Conservation (phyloP, 2,329 filamentous ascomycete species). For the Teratosphaeria epicoccoides region DNA sequence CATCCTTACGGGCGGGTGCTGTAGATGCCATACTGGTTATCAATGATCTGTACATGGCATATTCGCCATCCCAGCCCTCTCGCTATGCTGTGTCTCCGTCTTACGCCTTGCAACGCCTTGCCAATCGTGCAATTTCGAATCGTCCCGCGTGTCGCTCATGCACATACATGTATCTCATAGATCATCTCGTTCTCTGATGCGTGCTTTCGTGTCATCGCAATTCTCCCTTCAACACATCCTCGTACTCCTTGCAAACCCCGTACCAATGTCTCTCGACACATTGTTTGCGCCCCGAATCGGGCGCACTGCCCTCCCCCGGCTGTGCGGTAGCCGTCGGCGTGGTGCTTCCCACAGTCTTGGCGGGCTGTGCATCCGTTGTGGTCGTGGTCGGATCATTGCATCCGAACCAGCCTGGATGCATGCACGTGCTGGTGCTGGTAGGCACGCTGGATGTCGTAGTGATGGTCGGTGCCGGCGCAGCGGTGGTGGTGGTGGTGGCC, state of each 20-base stretch:
- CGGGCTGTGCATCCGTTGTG: slow-evolving; percentile 15
- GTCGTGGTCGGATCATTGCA: slow-evolving; percentile 47
- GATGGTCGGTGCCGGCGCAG: slow-evolving; percentile 1
- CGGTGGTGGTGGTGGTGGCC: slow-evolving; percentile 28
- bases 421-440: slow-evolving; percentile 39
- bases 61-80: too few species aligned
- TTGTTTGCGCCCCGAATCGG: slow-evolving; percentile 10
- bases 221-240: not conserved
- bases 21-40: too few species aligned
- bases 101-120: not conserved
- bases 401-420: slow-evolving; percentile 56
- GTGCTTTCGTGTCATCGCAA: not conserved
- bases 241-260: slow-evolving; percentile 14
- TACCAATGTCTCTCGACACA: slow-evolving; percentile 18
- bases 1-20: too few species aligned
- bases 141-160: not conserved
- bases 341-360: slow-evolving; percentile 8
- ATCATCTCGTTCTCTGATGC: too few species aligned
- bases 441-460: slow-evolving; percentile 26
- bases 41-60: too few species aligned
- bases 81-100: not conserved
- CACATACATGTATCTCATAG: not conserved
- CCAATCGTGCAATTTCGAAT: not conserved
- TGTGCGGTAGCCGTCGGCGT: slow-evolving; percentile 10
- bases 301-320: slow-evolving; percentile 9